Conservation (phyloP, 352 stramenopile genomes). For the Phytophthora chlamydospora region DNA sequence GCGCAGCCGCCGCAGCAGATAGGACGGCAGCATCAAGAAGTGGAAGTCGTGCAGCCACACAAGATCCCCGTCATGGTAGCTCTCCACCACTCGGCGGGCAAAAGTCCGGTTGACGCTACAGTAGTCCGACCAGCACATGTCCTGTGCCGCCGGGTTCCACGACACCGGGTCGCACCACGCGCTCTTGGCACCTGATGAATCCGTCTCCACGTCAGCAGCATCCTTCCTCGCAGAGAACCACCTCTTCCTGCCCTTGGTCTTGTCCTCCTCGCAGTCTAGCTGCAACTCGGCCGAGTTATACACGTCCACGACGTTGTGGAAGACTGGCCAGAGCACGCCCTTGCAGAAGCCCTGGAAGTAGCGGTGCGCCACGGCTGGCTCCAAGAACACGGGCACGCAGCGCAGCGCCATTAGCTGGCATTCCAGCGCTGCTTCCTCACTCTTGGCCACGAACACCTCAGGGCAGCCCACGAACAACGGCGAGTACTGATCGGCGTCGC, state of each 20-base stretch:
- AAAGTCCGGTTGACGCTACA: conserved; percentile 79
- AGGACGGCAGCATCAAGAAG: conserved; percentile 97
- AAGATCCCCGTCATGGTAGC: conserved; percentile 82
- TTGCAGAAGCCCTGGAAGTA: conserved; percentile 97
- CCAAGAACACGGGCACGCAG: conserved; percentile 96
- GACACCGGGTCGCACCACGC: conserved; percentile 68
- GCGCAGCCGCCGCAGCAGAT: conserved; percentile 91
- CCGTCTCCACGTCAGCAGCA: not conserved
- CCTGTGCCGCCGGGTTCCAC: conserved; percentile 81
- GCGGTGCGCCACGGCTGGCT: conserved; percentile 80
- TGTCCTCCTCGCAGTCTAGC: conserved; percentile 48
- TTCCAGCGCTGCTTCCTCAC: conserved; percentile 69
- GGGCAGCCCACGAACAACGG: conserved; percentile 78
- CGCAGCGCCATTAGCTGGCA: conserved; percentile 88
- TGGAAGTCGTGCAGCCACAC: conserved; percentile 99
- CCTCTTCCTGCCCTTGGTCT: not conserved
- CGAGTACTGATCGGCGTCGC: conserved; percentile 52
- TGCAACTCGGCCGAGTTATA: conserved; percentile 88
- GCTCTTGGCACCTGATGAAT: conserved; percentile 14
- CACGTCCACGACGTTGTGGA: conserved; percentile 97
- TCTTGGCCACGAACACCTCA: conserved; percentile 69
- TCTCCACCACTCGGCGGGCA: conserved; percentile 64
- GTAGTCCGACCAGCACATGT: conserved; percentile 82
- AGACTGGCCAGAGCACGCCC: conserved; percentile 96
- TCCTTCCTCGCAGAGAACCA: conserved; percentile 29